Evolutionary conservation across 306 rosid species (phyloP), one percentile per base, ranked within the genome.

Genomic region (Benincasa hispida): DNA sequence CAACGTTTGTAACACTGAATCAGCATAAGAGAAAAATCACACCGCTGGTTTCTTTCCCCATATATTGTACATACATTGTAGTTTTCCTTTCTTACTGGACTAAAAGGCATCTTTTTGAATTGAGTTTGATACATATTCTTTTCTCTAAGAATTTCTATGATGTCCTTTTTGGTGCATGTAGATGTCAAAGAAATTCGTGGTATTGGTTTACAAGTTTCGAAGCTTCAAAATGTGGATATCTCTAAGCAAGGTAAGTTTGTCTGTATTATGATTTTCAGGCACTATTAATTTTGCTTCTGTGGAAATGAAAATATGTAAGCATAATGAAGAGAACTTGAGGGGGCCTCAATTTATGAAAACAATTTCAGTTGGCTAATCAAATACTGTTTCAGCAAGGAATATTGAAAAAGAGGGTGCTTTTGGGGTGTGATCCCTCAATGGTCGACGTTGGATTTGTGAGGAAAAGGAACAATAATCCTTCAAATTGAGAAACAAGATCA

Each of bases 131-230:
- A 72, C 28, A 72, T 42, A 8, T 10, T 35, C 47, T 82, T 34
- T 73, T 41, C 66, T 81, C 76, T 77, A 53, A 72, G 21, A 74
- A 12, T 14, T 21, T 75, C 35, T 15, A 68, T 62, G 77, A 66
- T 79, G 61, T 60, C 79, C 81, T 22, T 77, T 82, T 41, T 27
- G 50, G 58, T 80, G 70, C 76, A 77, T 65, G 30, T 78, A 91
- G 98, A 91, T 87, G 93, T 90, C 72, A 87, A 88, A 90, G 97
- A 94, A 77, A 94, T 94, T 77, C 93, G 97, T 59, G 98, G 98
- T 77, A 79, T 94, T 85, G 98, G 97, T 78, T 79, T 94, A 90
- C 98, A 91, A 41, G 97, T 90, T 83, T 88, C 96, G 75, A 94
- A 87, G 81, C 95, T 94, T 82, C 95, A 90, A 86, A 89, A 73